A percentile compares a stretch with the other conserved stretches of the same genome.
Conservation (phyloP, 2,329 filamentous ascomycete species). For the Paraphaeosphaeria minitans region DNA sequence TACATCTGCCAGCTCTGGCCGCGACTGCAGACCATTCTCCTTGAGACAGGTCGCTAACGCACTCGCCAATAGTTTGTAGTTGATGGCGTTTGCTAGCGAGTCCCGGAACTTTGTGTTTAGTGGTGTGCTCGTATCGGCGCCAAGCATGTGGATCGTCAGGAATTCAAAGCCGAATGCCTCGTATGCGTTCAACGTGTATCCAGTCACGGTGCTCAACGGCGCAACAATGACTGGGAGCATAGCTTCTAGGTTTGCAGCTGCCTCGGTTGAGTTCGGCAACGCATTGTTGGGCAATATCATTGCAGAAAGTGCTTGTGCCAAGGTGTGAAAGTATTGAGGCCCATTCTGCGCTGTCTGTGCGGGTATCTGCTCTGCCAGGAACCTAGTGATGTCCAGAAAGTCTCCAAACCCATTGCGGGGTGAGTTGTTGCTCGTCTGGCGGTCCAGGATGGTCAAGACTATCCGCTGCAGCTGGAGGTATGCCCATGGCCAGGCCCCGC, state of each 20-base stretch:
- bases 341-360: slow-evolving; percentile 41
- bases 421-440: slow-evolving; percentile 19
- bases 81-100: slow-evolving; percentile 53
- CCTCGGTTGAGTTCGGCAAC: slow-evolving; percentile 4
- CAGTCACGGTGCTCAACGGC: slow-evolving; percentile 41
- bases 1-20: slow-evolving; percentile 37
- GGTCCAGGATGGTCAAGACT: slow-evolving; percentile 42
- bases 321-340: slow-evolving; percentile 38
- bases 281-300: slow-evolving; percentile 18
- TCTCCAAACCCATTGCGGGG: slow-evolving; percentile 19
- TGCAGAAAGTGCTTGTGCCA: slow-evolving; percentile 29
- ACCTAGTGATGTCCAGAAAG: slow-evolving; percentile 31
- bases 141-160: slow-evolving; percentile 49
- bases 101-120: slow-evolving; percentile 35
- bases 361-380: slow-evolving; percentile 41
- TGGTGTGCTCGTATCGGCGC: slow-evolving; percentile 27
- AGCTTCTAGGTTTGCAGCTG: slow-evolving; percentile 12
- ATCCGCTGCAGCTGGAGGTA: slow-evolving; percentile 50
- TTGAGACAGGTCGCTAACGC: slow-evolving; percentile 40
- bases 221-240: slow-evolving; percentile 31
- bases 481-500: slow-evolving; percentile 47
- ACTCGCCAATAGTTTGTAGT: slow-evolving; percentile 54
- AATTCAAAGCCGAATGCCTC: slow-evolving; percentile 50
- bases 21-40: slow-evolving; percentile 31
- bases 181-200: slow-evolving; percentile 45